A percentile compares a stretch with the other conserved stretches of the same genome.
Evolutionary conservation across 495 filamentous ascomycete species (phyloP).

Genomic region (Cairneyella variabilis): DNA sequence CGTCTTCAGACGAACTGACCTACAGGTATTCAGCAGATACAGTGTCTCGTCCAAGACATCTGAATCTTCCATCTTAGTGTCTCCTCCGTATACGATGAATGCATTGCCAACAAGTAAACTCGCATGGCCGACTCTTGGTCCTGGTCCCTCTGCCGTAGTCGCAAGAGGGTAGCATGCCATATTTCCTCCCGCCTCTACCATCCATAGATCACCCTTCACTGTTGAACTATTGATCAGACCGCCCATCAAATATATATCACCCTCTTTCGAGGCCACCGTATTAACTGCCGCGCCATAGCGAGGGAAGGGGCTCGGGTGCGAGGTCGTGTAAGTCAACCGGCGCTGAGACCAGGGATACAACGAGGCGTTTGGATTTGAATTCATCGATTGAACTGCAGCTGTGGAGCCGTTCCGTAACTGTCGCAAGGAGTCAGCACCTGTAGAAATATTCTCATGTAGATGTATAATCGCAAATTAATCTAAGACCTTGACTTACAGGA

Average conservation of each 20-base stretch:
- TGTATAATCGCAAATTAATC: neutral
- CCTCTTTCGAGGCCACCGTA: conserved; percentile 87
- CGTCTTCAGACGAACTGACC: conserved; percentile 28
- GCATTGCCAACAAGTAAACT: conserved; percentile 96
- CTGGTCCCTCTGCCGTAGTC: conserved; percentile 90
- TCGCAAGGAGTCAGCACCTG: conserved; percentile 5
- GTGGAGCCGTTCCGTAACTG: conserved; percentile 45
- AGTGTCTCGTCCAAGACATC: conserved; percentile 92
- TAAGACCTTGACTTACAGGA: conserved; percentile 36
- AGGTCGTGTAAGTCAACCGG: conserved; percentile 76
- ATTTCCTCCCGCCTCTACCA: conserved; percentile 87
- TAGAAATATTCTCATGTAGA: neutral
- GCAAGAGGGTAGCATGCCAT: conserved; percentile 88
- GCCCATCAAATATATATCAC: conserved; percentile 97
- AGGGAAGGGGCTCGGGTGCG: conserved; percentile 85
- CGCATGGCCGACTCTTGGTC: conserved; percentile 91
- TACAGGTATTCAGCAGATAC: conserved; percentile 97
- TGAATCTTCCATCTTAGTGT: conserved; percentile 92
- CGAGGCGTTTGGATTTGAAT: conserved; percentile 46
- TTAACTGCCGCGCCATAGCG: conserved; percentile 98
- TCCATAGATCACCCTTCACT: conserved; percentile 96
- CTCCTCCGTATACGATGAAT: conserved; percentile 98
- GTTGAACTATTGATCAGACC: conserved; percentile 90
- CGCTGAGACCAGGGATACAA: conserved; percentile 97
- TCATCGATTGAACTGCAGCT: conserved; percentile 20